Conservation (phyloP, 1,284 basidiomycete species). For the Pseudozyma flocculosa region DNA sequence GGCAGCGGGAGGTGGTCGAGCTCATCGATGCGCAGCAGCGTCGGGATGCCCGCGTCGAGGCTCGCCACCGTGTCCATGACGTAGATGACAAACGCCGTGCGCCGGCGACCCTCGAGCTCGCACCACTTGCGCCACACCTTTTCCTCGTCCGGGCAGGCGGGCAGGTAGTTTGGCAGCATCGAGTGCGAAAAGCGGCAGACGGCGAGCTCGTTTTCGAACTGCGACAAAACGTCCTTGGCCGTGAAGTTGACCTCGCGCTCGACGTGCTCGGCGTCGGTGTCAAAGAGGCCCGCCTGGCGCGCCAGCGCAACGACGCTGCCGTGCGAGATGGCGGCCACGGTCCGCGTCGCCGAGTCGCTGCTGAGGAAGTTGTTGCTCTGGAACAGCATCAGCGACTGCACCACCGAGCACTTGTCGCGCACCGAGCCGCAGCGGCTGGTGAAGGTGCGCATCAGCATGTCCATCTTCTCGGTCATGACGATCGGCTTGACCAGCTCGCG, state of each 20-base stretch:
- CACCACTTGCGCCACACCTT: slow-evolving; percentile 46
- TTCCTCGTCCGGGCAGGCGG: slow-evolving; percentile 27
- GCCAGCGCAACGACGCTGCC: slow-evolving; percentile 37
- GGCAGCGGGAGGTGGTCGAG: slow-evolving; percentile 45
- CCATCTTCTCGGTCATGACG: slow-evolving; percentile 47
- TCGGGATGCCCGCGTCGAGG: slow-evolving; percentile 37
- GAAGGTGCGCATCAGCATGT: slow-evolving; percentile 46
- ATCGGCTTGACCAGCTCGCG: slow-evolving; percentile 47
- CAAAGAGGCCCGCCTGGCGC: slow-evolving; percentile 46
- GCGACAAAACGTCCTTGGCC: slow-evolving; percentile 23
- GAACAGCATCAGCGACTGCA: slow-evolving; percentile 46
- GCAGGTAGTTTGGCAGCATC: slow-evolving; percentile 26
- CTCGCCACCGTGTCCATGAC: slow-evolving; percentile 43
- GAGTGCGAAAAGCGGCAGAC: slow-evolving; percentile 34
- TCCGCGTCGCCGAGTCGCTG: slow-evolving; percentile 30
- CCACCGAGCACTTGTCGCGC: slow-evolving; percentile 44
- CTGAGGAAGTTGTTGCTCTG: slow-evolving; percentile 44
- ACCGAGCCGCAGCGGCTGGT: slow-evolving; percentile 32
- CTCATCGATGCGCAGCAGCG: slow-evolving; percentile 32
- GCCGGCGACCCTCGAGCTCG: slow-evolving; percentile 42
- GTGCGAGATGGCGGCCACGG: slow-evolving; percentile 35
- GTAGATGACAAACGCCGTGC: slow-evolving; percentile 40
- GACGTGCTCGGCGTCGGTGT: slow-evolving; percentile 28
- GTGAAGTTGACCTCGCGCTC: slow-evolving; percentile 14
- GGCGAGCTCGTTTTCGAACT: slow-evolving; percentile 22